Conservation (phyloP, 805 yeast genomes). For the Nakazawaea sp. region DNA sequence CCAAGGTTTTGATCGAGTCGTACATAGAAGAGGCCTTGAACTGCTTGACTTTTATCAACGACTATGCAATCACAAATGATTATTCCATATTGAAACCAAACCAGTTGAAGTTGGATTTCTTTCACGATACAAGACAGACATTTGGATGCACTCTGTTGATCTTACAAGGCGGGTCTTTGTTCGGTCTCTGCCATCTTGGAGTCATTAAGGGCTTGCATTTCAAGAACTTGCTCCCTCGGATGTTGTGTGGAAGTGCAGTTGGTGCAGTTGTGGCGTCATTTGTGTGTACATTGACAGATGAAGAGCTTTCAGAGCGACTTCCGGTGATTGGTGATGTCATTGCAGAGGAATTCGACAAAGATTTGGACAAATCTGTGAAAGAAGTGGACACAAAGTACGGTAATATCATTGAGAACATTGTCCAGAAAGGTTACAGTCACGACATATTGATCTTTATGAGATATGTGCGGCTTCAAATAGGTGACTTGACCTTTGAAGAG, state of each 20-base stretch:
- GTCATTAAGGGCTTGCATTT: constrained; percentile 79
- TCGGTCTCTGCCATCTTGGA: constrained; percentile 92
- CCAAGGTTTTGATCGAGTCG: constrained; percentile 83
- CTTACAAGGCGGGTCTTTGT: constrained; percentile 90
- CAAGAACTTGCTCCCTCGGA: constrained; percentile 71
- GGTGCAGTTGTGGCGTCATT: constrained; percentile 91
- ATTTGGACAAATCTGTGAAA: constrained; percentile 14
- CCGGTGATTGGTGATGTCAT: constrained; percentile 6
- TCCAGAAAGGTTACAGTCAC: constrained; percentile 77
- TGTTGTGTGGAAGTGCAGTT: constrained; percentile 86
- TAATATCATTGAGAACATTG: constrained; percentile 66
- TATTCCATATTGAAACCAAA: constrained; percentile 36
- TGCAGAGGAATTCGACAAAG: constrained; percentile 20
- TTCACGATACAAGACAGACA: constrained; percentile 80
- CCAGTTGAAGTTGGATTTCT: constrained; percentile 65
- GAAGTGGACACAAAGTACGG: constrained; percentile 42
- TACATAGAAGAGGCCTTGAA: constrained; percentile 71
- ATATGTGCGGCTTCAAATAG: constrained; percentile 69
- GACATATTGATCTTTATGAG: constrained; percentile 75
- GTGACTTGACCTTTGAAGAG: constrained; percentile 88
- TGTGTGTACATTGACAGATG: constrained; percentile 66
- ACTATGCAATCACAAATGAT: constrained; percentile 22
- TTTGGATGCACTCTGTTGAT: constrained; percentile 88
- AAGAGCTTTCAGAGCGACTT: constrained; percentile 46
- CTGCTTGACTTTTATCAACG: constrained; percentile 56